Evolutionary conservation across 192 early-diverging fungal genomes (phyloP).

Genomic region (Powellomyces hirtus): DNA sequence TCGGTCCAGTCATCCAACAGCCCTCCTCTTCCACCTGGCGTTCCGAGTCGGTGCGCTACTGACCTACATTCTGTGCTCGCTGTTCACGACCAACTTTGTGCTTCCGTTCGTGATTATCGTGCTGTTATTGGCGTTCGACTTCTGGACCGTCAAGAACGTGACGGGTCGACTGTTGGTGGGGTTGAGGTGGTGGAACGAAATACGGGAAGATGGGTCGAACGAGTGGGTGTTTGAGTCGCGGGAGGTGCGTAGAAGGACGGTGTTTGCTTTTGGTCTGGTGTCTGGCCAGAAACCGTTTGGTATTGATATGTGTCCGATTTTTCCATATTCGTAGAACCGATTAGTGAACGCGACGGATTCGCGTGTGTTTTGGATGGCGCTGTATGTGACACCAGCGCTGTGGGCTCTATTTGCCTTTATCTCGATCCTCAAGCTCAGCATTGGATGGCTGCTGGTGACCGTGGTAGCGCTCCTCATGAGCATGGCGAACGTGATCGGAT

Average conservation of each 20-base stretch:
- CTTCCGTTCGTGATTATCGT: slow-evolving; percentile 89
- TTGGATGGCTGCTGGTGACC: slow-evolving; percentile 84
- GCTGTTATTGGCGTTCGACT: slow-evolving; percentile 91
- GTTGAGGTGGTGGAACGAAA: slow-evolving; percentile 99
- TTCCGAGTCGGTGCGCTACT: slow-evolving; percentile 83
- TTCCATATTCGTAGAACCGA: slow-evolving; percentile 49
- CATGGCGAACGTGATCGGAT: slow-evolving; percentile 90
- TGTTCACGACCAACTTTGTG: slow-evolving; percentile 83
- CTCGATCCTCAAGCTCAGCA: slow-evolving; percentile 68
- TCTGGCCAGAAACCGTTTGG: background rate
- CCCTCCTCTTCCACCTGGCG: slow-evolving; percentile 83
- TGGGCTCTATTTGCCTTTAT: slow-evolving; percentile 84
- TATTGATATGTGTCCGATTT: background rate
- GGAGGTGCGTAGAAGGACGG: slow-evolving; percentile 57
- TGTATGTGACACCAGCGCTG: slow-evolving; percentile 80
- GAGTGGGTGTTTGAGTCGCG: slow-evolving; percentile 96
- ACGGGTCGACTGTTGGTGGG: slow-evolving; percentile 95
- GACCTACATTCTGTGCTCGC: slow-evolving; percentile 81
- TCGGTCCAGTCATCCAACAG: slow-evolving; percentile 86
- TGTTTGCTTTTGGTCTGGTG: background rate
- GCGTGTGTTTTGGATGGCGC: slow-evolving; percentile 86
- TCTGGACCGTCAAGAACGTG: slow-evolving; percentile 99
- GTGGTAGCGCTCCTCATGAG: slow-evolving; percentile 83
- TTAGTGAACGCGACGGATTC: slow-evolving; percentile 83
- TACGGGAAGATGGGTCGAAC: slow-evolving; percentile 90